Base-by-base conservation (phyloP, 2,329 filamentous ascomycete species). In the Ophiostoma montium region DNA sequence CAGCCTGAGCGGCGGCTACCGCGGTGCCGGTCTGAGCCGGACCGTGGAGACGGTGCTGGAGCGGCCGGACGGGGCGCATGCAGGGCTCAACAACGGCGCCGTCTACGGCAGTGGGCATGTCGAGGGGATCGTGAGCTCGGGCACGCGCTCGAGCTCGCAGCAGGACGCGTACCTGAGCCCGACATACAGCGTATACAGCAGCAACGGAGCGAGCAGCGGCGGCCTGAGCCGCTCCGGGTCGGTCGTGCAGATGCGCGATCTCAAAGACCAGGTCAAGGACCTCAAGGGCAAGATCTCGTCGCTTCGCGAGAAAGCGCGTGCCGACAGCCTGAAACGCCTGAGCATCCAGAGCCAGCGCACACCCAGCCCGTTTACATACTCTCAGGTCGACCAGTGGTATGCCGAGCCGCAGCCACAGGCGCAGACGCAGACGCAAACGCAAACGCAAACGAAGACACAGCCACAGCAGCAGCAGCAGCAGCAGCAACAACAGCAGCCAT, bases 261-360 rank as follows among this genome's bases (percentile, higher is more conserved):
- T 95, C 39, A 86, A 86, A 52, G 82, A 87, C 55, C 87, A 94
- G 61, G 86, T 95, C 76, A 80, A 84, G 50, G 86, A 84, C 48
- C 70, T 95, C 43, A 89, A 88, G 60, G 86, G 84, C 52, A 86
- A 87, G 58, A 88, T 95, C 33, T 89, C 86, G 1, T 83, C 72
- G 15, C 65, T 95, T 38, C 83, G 85, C 57, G 80, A 88, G 54
- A 82, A 86, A 57, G 84, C 86, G 0, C 77, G 84, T 18, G 84
- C 84, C 51, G 88, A 94, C 57, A 87, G 76, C 57, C 64, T 94
- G 58, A 81, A 85, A 58, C 76, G 88, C 46, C 76, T 81, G 49
- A 94, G 86, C 61, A 63, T 89, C 47, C 82, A 86, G 57, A 88
- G 76, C 58, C 65, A 90, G 52, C 76, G 85, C 35, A 83, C 80